Evolutionary conservation across 345 rosid genomes (phyloP).

Genomic region (Noccaea caerulescens): DNA sequence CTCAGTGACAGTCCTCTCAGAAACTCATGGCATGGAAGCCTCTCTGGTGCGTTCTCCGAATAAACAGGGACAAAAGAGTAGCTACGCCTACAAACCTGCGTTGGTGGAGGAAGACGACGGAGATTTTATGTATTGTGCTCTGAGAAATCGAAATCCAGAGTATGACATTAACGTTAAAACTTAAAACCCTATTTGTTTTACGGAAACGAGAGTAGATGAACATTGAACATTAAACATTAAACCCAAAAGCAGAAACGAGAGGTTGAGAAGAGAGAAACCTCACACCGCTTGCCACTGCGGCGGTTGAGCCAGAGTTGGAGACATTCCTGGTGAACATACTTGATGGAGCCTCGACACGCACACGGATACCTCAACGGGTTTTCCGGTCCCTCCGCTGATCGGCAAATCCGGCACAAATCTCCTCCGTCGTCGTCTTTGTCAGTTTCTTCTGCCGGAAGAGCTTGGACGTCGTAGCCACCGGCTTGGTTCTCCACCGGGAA

Average conservation of each 20-base stretch:
- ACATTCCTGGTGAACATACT: slow-evolving; percentile 35
- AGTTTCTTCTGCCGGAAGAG: neutral
- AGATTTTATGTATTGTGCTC: no score
- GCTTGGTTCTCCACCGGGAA: slow-evolving; percentile 1
- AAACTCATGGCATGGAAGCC: slow-evolving; percentile 19
- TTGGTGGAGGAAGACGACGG: no score
- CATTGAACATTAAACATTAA: no score
- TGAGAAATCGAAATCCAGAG: no score
- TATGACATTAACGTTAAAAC: no score
- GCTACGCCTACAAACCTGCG: slow-evolving; percentile 26
- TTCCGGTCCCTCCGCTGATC: slow-evolving; percentile 18
- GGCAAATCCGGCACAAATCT: slow-evolving; percentile 28
- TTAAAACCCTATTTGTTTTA: no score
- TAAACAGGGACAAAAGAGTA: slow-evolving; percentile 32
- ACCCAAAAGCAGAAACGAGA: neutral
- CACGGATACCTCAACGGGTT: slow-evolving; percentile 38
- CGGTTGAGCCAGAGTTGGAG: slow-evolving; percentile 34
- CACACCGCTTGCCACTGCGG: slow-evolving; percentile 19
- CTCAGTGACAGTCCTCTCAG: slow-evolving; percentile 3
- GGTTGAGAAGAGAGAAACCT: slow-evolving; percentile 11
- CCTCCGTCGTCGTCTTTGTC: slow-evolving; percentile 7
- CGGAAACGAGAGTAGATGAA: no score
- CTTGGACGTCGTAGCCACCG: neutral
- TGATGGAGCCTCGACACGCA: slow-evolving; percentile 34
- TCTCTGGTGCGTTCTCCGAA: slow-evolving; percentile 27